Base-by-base conservation (phyloP, 768 basidiomycete genomes). In the Kwoniella dejecticola region DNA sequence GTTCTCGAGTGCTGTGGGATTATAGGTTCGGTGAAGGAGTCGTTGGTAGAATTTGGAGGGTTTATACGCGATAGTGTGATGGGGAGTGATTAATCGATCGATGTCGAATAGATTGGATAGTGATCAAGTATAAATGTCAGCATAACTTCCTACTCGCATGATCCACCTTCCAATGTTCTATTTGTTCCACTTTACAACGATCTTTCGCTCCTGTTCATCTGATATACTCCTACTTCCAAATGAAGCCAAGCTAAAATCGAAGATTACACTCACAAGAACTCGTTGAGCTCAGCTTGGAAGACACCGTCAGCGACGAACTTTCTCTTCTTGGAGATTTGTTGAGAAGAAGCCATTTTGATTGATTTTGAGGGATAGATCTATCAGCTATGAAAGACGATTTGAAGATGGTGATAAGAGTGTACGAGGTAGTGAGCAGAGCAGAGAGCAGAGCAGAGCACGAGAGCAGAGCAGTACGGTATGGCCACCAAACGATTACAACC, bases 281-380 rank as follows among this genome's bases (percentile, higher is more conserved):
- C 96, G 79, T 91, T 91, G 80, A 99, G 86, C 83, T 99, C 96
- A 71, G 96, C 96, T 80, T 91, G 92, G 86, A 94, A 95, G 59
- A 97, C 94, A 87, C 94, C 94, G 79, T 96, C 94, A 58, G 93
- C 92, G 76, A 95, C 90, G 77, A 95, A 94, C 86, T 80, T 97
- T 84, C 92, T 88, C 85, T 94, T 95, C 84, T 97, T 96, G 85
- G 90, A 91, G 84, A 96, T 91, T 66, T 78, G 76, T 54, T 69
- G 41, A 33, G 63, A 64, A 38, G 74, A 58, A 49, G 78, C 68
- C 78, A 79, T 79, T 49, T 71, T 79, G 62, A 38, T 47, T 38
- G 47, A 23, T 33, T 45, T 64, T 60, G 64, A 67, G 44, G 58
- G 57, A 60, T 57, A 42, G 55, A 55, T 52, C 19, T 31, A 33